phyloP scores from a whole-genome alignment of 129 eudicot species.

The Ambrosia artemisiifolia region DNA sequence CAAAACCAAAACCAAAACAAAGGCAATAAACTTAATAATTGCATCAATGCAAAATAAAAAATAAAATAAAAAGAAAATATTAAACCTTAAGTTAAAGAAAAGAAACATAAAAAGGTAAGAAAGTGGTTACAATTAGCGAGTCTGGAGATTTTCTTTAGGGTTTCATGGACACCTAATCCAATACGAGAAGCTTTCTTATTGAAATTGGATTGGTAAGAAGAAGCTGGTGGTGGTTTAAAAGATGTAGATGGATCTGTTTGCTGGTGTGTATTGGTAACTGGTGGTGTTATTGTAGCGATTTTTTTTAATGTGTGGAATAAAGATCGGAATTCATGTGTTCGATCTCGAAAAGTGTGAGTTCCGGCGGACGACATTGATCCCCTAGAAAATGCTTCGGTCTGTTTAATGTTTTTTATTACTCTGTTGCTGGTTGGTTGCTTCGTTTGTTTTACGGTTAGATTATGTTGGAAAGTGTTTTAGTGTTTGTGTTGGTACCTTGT shows the following conservation, averaged over 20 bases:
- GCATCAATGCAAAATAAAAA: neutral
- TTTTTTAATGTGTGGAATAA: slow-evolving; percentile 51
- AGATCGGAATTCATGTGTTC: slow-evolving; percentile 75
- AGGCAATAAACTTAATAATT: neutral
- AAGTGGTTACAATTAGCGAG: slow-evolving; percentile 47
- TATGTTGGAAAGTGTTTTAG: neutral
- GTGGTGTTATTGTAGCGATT: slow-evolving; percentile 36
- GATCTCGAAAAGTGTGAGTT: slow-evolving; percentile 56
- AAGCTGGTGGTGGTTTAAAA: slow-evolving; percentile 10
- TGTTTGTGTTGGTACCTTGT: neutral
- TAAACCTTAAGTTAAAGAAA: slow-evolving; percentile 12
- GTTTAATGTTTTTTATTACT: neutral
- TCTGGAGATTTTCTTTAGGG: slow-evolving; percentile 54
- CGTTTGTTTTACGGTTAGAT: neutral
- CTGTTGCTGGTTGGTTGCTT: neutral
- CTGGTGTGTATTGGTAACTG: slow-evolving; percentile 27
- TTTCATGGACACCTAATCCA: slow-evolving; percentile 62
- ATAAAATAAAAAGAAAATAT: neutral
- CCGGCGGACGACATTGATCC: slow-evolving; percentile 56
- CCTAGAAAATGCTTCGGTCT: no score
- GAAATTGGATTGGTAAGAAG: slow-evolving; percentile 61
- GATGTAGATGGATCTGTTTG: slow-evolving; percentile 31
- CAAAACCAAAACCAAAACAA: neutral
- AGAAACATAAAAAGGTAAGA: neutral
- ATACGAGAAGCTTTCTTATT: slow-evolving; percentile 66